These are phyloP conservation scores for Hymenoscyphus albidus DNA, from an alignment of 2,329 filamentous ascomycete species.

Conservation along the genomic window DNA sequence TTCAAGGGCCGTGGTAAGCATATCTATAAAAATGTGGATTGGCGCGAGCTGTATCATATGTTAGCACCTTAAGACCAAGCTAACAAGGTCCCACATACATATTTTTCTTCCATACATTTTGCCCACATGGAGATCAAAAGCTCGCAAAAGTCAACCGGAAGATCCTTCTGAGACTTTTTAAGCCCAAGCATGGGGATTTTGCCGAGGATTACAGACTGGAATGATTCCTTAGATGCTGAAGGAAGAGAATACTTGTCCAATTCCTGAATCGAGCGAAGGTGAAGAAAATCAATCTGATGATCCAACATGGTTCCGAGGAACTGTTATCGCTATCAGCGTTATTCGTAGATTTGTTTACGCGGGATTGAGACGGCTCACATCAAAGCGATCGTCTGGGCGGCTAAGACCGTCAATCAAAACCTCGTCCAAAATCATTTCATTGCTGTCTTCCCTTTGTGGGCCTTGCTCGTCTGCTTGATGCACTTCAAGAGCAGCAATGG, in stretches of 20 bases:
- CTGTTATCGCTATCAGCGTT: constrained; percentile 14
- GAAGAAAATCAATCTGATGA: constrained; percentile 39
- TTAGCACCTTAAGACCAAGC: constrained; percentile 10
- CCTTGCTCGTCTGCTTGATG: constrained; percentile 23
- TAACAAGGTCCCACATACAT: constrained; percentile 26
- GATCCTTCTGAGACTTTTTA: constrained; percentile 46
- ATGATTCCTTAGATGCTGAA: constrained; percentile 55
- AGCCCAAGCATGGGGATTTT: constrained; percentile 57
- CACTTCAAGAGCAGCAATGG: constrained; percentile 51
- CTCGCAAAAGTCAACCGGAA: constrained; percentile 59
- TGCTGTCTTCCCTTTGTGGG: constrained; percentile 16
- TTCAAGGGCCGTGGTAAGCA: constrained; percentile 61
- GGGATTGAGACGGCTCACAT: constrained; percentile 31
- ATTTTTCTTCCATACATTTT: constrained; percentile 59
- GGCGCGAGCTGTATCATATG: constrained; percentile 49
- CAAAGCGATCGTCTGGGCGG: constrained; percentile 40
- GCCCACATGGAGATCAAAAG: constrained; percentile 65
- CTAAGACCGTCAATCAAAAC: constrained; percentile 37
- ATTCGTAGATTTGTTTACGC: background rate
- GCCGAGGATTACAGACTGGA: constrained; percentile 66
- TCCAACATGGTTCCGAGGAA: constrained; percentile 36
- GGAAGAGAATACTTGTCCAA: constrained; percentile 63
- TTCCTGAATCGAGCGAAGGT: constrained; percentile 63
- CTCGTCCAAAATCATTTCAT: constrained; percentile 30
- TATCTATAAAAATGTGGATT: constrained; percentile 60